Evolutionary conservation across 768 basidiomycete species (phyloP).

Genomic region (Mycena haematopus): DNA sequence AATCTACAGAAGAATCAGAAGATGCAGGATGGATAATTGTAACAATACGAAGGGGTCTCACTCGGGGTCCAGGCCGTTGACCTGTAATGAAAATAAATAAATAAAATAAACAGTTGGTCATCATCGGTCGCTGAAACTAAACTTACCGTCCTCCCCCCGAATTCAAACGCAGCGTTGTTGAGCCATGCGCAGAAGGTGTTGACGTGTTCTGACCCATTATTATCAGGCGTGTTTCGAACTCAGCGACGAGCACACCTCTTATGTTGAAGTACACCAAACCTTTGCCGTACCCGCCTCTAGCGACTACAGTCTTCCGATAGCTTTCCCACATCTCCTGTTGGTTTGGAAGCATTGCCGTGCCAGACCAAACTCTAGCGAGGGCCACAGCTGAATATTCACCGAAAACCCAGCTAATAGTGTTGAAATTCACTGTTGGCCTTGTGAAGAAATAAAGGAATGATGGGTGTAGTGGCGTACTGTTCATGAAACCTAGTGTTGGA

Average conservation of each 20-base stretch:
- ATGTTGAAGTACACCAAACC: slow-evolving; percentile 9
- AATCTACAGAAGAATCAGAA: not conserved
- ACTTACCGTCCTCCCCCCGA: slow-evolving; percentile 26
- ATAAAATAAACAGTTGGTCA: not conserved
- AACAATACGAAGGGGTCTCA: not conserved
- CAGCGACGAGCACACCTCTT: not conserved
- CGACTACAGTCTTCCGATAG: slow-evolving; percentile 22
- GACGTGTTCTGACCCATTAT: slow-evolving; percentile 9
- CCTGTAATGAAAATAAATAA: not conserved
- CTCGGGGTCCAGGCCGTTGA: slow-evolving; percentile 12
- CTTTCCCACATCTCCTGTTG: slow-evolving; percentile 26
- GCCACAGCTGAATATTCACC: slow-evolving; percentile 29
- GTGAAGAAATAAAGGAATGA: not conserved
- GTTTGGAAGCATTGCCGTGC: slow-evolving; percentile 28
- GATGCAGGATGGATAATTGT: too few relatives aligned
- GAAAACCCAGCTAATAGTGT: slow-evolving; percentile 19
- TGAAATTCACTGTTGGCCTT: slow-evolving; percentile 14
- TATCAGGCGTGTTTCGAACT: not conserved
- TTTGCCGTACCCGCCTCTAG: slow-evolving; percentile 28
- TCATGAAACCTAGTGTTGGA: slow-evolving; percentile 34
- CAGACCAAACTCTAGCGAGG: slow-evolving; percentile 29
- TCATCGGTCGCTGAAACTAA: too few relatives aligned
- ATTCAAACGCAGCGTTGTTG: slow-evolving; percentile 26
- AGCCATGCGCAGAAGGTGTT: slow-evolving; percentile 28
- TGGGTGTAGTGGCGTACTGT: slow-evolving; percentile 2